These are phyloP conservation scores for Exophiala bonariae DNA, from an alignment of 2,329 filamentous ascomycete genomes.

Conservation along the genomic window DNA sequence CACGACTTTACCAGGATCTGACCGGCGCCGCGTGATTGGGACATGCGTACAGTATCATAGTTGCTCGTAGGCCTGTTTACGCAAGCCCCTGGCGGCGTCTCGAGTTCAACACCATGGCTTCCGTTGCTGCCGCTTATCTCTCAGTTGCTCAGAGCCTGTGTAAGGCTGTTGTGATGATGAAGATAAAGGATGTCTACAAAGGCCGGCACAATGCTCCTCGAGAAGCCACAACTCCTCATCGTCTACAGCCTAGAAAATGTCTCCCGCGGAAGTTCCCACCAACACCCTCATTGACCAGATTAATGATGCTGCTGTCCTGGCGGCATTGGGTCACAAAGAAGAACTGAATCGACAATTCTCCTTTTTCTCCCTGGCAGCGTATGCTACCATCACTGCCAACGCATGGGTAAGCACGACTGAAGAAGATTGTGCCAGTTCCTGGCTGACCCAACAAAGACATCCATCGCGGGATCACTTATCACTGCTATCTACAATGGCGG, in stretches of 20 bases:
- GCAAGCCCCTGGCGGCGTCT: background rate
- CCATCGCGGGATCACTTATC: background rate
- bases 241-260: background rate
- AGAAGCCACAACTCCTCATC: background rate
- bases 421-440: background rate
- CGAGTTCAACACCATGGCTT: background rate
- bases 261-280: background rate
- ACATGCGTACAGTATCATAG: background rate
- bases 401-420: background rate
- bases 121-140: background rate
- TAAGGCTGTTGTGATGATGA: background rate
- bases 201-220: background rate
- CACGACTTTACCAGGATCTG: background rate
- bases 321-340: conserved; percentile 56
- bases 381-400: background rate
- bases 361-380: conserved; percentile 51
- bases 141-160: background rate
- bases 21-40: background rate
- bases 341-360: conserved; percentile 60
- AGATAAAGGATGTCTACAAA: background rate
- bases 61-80: background rate
- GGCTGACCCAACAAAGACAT: background rate
- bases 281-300: conserved; percentile 14
- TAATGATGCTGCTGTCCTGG: conserved; percentile 50
- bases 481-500: conserved; percentile 52